phyloP scores from a whole-genome alignment of 2,329 filamentous ascomycete species.

The Colletotrichum sp. region DNA sequence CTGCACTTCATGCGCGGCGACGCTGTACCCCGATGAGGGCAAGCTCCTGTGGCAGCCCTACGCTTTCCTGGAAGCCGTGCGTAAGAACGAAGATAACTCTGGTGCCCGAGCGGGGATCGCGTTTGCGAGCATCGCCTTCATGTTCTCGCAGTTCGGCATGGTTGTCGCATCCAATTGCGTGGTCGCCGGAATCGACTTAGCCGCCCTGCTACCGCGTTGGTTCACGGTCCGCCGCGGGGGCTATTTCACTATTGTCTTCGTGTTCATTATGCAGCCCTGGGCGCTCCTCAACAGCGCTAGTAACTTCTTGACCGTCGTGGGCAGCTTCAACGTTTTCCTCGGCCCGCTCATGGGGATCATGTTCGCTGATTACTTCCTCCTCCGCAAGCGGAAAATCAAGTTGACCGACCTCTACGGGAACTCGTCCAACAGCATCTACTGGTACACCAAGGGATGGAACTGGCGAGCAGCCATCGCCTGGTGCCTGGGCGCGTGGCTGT shows the following conservation, averaged over 20 bases:
- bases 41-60: conserved; percentile 30
- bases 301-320: conserved; percentile 27
- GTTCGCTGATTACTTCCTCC: conserved; percentile 35
- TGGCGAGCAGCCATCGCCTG: conserved; percentile 17
- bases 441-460: conserved; percentile 23
- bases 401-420: conserved; percentile 34
- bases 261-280: conserved; percentile 25
- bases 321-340: conserved; percentile 34
- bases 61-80: conserved; percentile 24
- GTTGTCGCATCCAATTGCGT: conserved; percentile 4
- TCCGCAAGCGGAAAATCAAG: conserved; percentile 37
- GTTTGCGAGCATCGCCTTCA: conserved; percentile 13
- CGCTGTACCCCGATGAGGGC: conserved; percentile 23
- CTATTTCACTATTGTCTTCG: conserved; percentile 6
- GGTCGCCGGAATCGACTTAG: conserved; percentile 26
- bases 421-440: conserved; percentile 20
- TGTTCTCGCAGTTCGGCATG: conserved; percentile 10
- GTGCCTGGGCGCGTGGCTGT: conserved; percentile 17
- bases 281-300: conserved; percentile 14
- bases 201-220: conserved; percentile 27
- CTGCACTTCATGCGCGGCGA: conserved; percentile 27
- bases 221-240: conserved; percentile 6
- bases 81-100: not conserved
- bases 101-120: not conserved
- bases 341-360: conserved; percentile 37